Evolutionary conservation across 495 filamentous ascomycete genomes (phyloP).

Genomic region (Elasticomyces elasticus): DNA sequence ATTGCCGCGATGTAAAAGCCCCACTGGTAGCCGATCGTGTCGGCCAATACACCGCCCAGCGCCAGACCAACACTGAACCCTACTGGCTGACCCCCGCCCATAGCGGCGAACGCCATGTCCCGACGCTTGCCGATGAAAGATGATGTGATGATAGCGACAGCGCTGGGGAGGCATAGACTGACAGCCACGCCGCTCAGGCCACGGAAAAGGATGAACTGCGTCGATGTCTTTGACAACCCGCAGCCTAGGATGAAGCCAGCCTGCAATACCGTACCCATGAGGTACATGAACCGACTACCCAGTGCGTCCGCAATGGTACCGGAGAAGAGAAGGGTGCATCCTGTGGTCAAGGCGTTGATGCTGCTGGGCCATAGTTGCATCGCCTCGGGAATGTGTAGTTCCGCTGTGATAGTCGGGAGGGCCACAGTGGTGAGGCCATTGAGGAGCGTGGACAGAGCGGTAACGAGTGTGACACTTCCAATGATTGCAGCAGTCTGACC

Average conservation of each 20-base stretch:
- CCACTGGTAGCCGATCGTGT: constrained; percentile 42
- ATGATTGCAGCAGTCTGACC: constrained; percentile 33
- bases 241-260: constrained; percentile 38
- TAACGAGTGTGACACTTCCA: constrained; percentile 31
- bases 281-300: constrained; percentile 36
- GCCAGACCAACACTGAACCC: constrained; percentile 39
- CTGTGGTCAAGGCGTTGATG: constrained; percentile 32
- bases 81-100: constrained; percentile 39
- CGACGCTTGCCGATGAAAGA: constrained; percentile 33
- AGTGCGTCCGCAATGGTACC: constrained; percentile 45
- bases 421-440: constrained; percentile 39
- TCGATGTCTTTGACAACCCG: constrained; percentile 37
- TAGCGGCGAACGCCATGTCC: constrained; percentile 40
- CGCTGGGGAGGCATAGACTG: constrained; percentile 42
- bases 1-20: constrained; percentile 37
- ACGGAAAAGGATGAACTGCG: constrained; percentile 43
- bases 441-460: constrained; percentile 30
- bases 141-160: constrained; percentile 40
- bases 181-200: constrained; percentile 41
- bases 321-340: constrained; percentile 40
- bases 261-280: constrained; percentile 39
- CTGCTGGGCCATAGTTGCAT: constrained; percentile 16
- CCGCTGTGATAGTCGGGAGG: constrained; percentile 41
- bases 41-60: constrained; percentile 39
- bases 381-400: constrained; percentile 18